Evolutionary conservation across 106 monocot species (phyloP).

Genomic region (Dioscorea dumetorum): DNA sequence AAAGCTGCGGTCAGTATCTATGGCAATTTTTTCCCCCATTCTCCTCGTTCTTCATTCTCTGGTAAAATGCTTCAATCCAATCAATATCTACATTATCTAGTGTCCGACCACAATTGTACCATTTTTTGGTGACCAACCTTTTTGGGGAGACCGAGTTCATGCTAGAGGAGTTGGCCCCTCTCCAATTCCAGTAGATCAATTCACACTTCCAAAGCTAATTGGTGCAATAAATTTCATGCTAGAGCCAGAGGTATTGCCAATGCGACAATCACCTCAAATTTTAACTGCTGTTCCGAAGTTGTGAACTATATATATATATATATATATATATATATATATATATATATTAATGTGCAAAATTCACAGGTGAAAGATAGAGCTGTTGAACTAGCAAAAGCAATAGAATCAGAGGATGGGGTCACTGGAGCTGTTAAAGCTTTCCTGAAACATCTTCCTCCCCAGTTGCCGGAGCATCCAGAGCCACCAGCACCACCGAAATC

Average conservation of each 20-base stretch:
- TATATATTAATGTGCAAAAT: too few species aligned
- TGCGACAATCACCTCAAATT: too few species aligned
- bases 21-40: not conserved
- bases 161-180: conserved; percentile 71
- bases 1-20: conserved; percentile 64
- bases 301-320: not conserved
- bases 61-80: not conserved
- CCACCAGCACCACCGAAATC: conserved; percentile 3
- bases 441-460: conserved; percentile 61
- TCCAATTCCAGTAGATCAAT: conserved; percentile 82
- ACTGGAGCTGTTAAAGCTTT: conserved; percentile 67
- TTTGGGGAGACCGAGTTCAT: conserved; percentile 92
- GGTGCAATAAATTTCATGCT: conserved; percentile 77
- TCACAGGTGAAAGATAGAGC: conserved; percentile 69
- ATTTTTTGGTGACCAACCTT: conserved; percentile 93
- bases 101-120: conserved; percentile 93
- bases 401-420: conserved; percentile 67
- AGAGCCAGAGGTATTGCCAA: conserved; percentile 40
- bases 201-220: conserved; percentile 47
- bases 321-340: too few species aligned
- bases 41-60: not conserved
- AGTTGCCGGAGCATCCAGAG: not conserved
- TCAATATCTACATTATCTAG: conserved; percentile 23
- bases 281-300: too few species aligned
- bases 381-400: conserved; percentile 48